Conservation (phyloP, 2,329 filamentous ascomycete species). For the Acephala macrosclerotiorum region DNA sequence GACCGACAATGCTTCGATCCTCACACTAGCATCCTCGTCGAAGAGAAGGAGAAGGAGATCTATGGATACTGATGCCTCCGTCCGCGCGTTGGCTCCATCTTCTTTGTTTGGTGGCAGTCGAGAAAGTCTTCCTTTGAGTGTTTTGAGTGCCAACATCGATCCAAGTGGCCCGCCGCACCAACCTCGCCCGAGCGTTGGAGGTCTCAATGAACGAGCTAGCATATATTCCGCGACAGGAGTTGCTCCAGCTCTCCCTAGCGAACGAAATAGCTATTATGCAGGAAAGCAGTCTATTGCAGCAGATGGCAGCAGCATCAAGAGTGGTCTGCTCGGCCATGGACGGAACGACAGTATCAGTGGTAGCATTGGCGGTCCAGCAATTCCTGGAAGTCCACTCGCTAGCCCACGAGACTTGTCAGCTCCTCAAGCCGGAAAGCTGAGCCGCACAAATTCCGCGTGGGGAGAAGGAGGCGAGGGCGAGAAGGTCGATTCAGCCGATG, state of each 20-base stretch:
- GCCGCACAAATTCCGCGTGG: constrained; percentile 42
- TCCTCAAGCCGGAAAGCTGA: constrained; percentile 35
- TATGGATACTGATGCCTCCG: constrained; percentile 85
- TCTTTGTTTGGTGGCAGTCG: constrained; percentile 84
- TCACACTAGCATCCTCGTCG: constrained; percentile 84
- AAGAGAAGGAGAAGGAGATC: constrained; percentile 80
- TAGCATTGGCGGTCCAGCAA: constrained; percentile 68
- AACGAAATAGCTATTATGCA: constrained; percentile 83
- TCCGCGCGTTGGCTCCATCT: constrained; percentile 82
- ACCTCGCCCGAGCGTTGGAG: constrained; percentile 51
- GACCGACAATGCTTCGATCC: constrained; percentile 85
- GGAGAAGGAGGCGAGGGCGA: constrained; percentile 34
- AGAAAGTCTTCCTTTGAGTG: constrained; percentile 80
- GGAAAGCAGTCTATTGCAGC: constrained; percentile 57
- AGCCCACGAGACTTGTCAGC: constrained; percentile 56
- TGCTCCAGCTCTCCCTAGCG: constrained; percentile 70
- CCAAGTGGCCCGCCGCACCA: constrained; percentile 61
- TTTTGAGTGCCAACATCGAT: constrained; percentile 76
- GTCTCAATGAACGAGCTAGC: constrained; percentile 70
- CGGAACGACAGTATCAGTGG: constrained; percentile 84
- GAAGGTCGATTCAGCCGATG: constrained; percentile 30
- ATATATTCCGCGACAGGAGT: constrained; percentile 81
- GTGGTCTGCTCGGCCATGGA: constrained; percentile 77
- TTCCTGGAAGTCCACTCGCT: constrained; percentile 65
- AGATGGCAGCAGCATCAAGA: constrained; percentile 81